Percentiles rank a stretch among this genome's conserved stretches.
phyloP scores from a whole-genome alignment of 2,329 filamentous ascomycete species.

The Fonsecaea erecta region DNA sequence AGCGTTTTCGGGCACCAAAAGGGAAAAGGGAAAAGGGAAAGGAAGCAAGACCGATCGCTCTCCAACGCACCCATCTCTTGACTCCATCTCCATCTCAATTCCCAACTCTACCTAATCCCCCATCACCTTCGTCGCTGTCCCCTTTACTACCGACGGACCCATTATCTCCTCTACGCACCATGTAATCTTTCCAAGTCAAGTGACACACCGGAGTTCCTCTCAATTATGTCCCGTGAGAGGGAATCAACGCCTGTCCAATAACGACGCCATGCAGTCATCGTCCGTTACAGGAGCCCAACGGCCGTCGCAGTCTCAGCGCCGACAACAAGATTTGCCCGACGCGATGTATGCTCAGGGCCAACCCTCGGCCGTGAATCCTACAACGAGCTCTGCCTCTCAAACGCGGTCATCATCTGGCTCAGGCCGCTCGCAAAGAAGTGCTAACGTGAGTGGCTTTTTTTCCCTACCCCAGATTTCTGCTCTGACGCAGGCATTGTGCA shows the following conservation, averaged over 20 bases:
- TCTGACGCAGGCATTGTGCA: conserved; percentile 41
- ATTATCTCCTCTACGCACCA: background rate
- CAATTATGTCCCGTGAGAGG: conserved; percentile 13
- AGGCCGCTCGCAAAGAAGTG: conserved; percentile 27
- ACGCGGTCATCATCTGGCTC: conserved; percentile 30
- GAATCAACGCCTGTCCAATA: conserved; percentile 8
- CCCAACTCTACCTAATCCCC: background rate
- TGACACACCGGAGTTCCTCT: background rate
- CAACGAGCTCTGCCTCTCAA: conserved; percentile 22
- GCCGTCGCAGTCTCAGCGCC: conserved; percentile 25
- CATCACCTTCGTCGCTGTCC: conserved; percentile 7
- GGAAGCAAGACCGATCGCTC: conserved; percentile 3
- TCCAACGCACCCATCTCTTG: conserved; percentile 1
- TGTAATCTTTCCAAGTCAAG: background rate
- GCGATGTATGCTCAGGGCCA: conserved; percentile 22
- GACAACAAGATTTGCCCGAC: conserved; percentile 23
- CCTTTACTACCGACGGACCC: background rate
- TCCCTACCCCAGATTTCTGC: conserved; percentile 38
- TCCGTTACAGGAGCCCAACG: conserved; percentile 22
- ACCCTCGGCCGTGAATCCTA: conserved; percentile 21
- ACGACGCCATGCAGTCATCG: conserved; percentile 27
- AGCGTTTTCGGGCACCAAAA: conserved; percentile 5
- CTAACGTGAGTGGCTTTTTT: conserved; percentile 52
- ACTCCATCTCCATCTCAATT: background rate
- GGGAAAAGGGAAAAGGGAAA: conserved; percentile 8